Base-by-base conservation (phyloP, 2,329 filamentous ascomycete species). In the Ascochyta rabiei region DNA sequence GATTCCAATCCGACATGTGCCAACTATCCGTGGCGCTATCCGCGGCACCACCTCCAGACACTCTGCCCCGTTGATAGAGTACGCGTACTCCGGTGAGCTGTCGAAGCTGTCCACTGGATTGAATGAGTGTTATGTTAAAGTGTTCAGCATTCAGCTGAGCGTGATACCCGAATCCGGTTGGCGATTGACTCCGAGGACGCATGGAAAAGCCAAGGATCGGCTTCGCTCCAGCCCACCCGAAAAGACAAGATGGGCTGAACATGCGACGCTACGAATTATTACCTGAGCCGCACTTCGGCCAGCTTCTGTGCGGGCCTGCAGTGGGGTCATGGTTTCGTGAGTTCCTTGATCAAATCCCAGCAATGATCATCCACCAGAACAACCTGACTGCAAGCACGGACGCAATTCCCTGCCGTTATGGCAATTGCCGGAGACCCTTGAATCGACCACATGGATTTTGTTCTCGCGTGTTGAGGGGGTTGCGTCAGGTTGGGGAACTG, bases 331-430 rank as follows among this genome's bases (percentile, higher is more conserved):
- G 45, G 44, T 15, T 41, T 47, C 19, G 28, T 24, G 41, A 24
- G 10, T 38, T 50, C 30, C 46, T 47, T 47, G 52, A 45, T 50
- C 41, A 50, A 30, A 55, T 34, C 46, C 18, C 41, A 42, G 42
- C 35, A 13, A 31, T 37, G 46, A 50, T 47, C 52, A 50, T 37
- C 46, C 46, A 50, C 46, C 46, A 42, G 37, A 47, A 46, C 19
- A 46, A 46, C 35, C 52, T 55, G 52, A 30, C 52, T 50, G 23
- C 33, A 31, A 46, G 52, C 52, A 55, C 52, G 28, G 46, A 45
- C 52, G 30, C 19, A 13, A 31, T 12, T 33, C 21, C 18, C 19
- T 30, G 15, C 9, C 18, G 35, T 40, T 19, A 18, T 33, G 18
- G 41, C 18, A 45, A 45, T 6, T 42, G 18, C 34, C 37, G 28